Evolutionary conservation across 1,284 basidiomycete species (phyloP).

Genomic region (Cystobasidium pallidum): DNA sequence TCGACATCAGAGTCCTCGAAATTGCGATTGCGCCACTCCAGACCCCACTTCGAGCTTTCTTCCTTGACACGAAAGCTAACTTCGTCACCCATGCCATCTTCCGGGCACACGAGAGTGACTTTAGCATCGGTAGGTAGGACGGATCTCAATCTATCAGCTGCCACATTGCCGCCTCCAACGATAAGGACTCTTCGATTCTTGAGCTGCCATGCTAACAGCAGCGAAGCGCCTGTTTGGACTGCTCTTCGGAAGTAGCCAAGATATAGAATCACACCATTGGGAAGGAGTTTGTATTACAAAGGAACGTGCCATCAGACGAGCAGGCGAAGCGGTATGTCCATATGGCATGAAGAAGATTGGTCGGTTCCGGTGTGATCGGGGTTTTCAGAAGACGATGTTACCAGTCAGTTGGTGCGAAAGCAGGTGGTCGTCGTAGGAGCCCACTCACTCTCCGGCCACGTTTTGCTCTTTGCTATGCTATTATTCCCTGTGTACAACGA

Average conservation of each 20-base stretch:
- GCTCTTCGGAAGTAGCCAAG: not conserved
- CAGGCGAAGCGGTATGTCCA: not conserved
- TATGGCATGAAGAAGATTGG: slow-evolving; percentile 6
- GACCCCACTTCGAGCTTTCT: slow-evolving; percentile 56
- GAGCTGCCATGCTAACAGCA: slow-evolving; percentile 85
- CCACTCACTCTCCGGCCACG: slow-evolving; percentile 33
- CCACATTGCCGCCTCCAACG: slow-evolving; percentile 86
- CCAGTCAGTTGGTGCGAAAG: not conserved
- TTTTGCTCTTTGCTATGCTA: slow-evolving; percentile 30
- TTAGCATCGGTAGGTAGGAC: slow-evolving; percentile 60
- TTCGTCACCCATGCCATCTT: slow-evolving; percentile 64
- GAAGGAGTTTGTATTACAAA: too few relatives aligned
- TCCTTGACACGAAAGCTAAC: slow-evolving; percentile 55
- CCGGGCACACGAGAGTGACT: slow-evolving; percentile 69
- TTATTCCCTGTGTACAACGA: slow-evolving; percentile 35
- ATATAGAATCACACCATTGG: not conserved
- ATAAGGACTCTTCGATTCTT: slow-evolving; percentile 77
- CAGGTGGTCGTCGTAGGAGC: too few relatives aligned
- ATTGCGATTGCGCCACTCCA: slow-evolving; percentile 71
- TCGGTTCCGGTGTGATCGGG: not conserved
- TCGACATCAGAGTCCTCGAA: slow-evolving; percentile 63
- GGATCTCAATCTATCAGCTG: slow-evolving; percentile 73
- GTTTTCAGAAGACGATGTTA: not conserved
- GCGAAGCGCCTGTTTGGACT: slow-evolving; percentile 65
- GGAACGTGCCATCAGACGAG: too few relatives aligned